These are phyloP conservation scores for Lachnellula hyalina DNA, from an alignment of 2,329 filamentous ascomycete species.

Conservation along the genomic window DNA sequence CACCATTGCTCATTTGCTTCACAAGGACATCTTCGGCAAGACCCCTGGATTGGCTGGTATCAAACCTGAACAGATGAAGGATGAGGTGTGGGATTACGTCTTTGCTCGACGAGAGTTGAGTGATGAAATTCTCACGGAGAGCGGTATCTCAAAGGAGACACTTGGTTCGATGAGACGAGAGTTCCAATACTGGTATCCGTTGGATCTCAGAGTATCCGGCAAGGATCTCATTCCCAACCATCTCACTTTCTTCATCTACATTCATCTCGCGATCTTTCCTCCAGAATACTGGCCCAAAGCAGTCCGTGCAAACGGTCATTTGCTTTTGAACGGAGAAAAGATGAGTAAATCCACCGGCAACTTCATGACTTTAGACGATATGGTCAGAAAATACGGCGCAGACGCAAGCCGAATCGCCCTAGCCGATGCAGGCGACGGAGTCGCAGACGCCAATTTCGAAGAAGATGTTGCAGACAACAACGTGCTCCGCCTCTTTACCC, in stretches of 20 bases:
- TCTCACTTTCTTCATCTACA: conserved; percentile 92
- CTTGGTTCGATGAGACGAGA: conserved; percentile 80
- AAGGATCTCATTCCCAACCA: conserved; percentile 95
- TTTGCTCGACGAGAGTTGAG: conserved; percentile 71
- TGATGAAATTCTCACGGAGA: conserved; percentile 58
- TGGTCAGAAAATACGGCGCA: conserved; percentile 87
- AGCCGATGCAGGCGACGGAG: conserved; percentile 89
- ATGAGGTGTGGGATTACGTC: conserved; percentile 95
- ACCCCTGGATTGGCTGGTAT: conserved; percentile 63
- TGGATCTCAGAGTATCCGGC: conserved; percentile 81
- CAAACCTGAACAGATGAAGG: conserved; percentile 79
- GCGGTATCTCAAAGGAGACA: conserved; percentile 66
- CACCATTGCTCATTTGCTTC: conserved; percentile 61
- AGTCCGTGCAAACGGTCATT: conserved; percentile 85
- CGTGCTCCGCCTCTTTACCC: conserved; percentile 75
- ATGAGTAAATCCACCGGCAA: conserved; percentile 98
- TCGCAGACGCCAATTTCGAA: conserved; percentile 95
- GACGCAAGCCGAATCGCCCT: conserved; percentile 88
- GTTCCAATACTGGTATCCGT: conserved; percentile 95
- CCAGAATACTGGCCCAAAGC: conserved; percentile 82
- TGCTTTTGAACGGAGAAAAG: conserved; percentile 94
- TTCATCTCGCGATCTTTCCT: conserved; percentile 84
- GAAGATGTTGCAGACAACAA: conserved; percentile 90
- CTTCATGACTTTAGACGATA: conserved; percentile 85
- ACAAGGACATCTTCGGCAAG: conserved; percentile 81